These are phyloP conservation scores for Fusarium pseudonygamai DNA, from an alignment of 2,329 filamentous ascomycete species.

Conservation along the genomic window DNA sequence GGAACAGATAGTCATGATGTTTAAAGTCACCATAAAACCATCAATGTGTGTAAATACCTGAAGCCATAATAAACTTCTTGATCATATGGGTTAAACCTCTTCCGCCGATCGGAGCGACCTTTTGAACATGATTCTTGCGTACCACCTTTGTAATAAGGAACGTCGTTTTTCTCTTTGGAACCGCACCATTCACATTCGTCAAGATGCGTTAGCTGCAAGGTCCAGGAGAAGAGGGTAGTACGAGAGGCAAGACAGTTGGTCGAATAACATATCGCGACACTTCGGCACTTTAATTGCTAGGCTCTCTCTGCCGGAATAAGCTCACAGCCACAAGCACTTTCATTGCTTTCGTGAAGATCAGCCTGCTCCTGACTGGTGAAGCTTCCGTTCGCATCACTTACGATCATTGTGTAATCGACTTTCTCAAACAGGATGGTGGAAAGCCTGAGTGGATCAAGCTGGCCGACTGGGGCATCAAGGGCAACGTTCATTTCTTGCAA, in stretches of 20 bases:
- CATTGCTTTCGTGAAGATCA: no score
- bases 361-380: slow-evolving; percentile 24
- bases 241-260: no score
- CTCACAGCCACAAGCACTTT: no score
- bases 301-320: no score
- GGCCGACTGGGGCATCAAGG: slow-evolving; percentile 16
- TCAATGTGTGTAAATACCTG: background rate
- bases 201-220: no score
- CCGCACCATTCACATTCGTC: no score
- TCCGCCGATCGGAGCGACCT: no score
- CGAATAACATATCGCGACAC: no score
- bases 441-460: slow-evolving; percentile 30
- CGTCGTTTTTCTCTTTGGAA: no score
- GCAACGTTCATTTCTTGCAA: slow-evolving; percentile 31
- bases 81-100: background rate
- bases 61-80: background rate
- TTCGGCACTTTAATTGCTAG: no score
- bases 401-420: slow-evolving; percentile 26
- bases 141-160: no score
- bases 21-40: background rate
- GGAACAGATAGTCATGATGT: background rate
- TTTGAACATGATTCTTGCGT: background rate
- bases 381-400: slow-evolving; percentile 26
- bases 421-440: slow-evolving; percentile 22
- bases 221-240: no score